Conservation (phyloP, 805 yeast genomes). For the Ogataea corticis region DNA sequence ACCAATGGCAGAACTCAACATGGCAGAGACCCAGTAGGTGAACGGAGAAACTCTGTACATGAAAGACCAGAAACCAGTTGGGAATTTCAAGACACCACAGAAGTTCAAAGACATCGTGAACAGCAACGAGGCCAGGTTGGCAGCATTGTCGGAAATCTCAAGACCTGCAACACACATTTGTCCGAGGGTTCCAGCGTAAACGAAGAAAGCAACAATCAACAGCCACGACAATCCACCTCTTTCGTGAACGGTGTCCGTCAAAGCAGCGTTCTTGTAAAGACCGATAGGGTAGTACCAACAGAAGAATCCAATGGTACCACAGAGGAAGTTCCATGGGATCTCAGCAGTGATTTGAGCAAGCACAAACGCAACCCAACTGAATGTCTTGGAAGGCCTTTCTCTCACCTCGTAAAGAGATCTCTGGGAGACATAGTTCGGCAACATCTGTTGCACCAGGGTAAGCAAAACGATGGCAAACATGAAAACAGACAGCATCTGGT, state of each 20-base stretch:
- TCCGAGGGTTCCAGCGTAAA: conserved; percentile 59
- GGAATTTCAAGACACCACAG: conserved; percentile 74
- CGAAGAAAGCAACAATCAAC: conserved; percentile 44
- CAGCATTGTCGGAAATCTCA: conserved; percentile 62
- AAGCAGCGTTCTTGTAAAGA: conserved; percentile 57
- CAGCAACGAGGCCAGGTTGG: conserved; percentile 54
- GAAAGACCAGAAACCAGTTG: conserved; percentile 73
- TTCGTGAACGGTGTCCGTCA: conserved; percentile 44
- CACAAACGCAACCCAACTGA: conserved; percentile 64
- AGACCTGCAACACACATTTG: conserved; percentile 59
- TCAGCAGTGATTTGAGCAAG: conserved; percentile 64
- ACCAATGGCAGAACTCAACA: conserved; percentile 57
- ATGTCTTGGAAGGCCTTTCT: conserved; percentile 72
- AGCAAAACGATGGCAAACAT: conserved; percentile 61
- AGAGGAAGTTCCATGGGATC: conserved; percentile 59
- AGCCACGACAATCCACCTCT: conserved; percentile 58
- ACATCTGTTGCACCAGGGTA: conserved; percentile 60
- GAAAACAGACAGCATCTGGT: conserved; percentile 77
- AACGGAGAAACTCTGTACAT: conserved; percentile 75
- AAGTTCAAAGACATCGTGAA: conserved; percentile 66
- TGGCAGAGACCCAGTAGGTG: conserved; percentile 61
- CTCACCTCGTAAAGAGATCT: conserved; percentile 71
- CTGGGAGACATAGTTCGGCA: conserved; percentile 61
- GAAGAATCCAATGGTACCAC: conserved; percentile 64
- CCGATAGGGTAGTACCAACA: conserved; percentile 76